Evolutionary conservation across 768 basidiomycete species (phyloP).

Genomic region (Lactifluus volemus): DNA sequence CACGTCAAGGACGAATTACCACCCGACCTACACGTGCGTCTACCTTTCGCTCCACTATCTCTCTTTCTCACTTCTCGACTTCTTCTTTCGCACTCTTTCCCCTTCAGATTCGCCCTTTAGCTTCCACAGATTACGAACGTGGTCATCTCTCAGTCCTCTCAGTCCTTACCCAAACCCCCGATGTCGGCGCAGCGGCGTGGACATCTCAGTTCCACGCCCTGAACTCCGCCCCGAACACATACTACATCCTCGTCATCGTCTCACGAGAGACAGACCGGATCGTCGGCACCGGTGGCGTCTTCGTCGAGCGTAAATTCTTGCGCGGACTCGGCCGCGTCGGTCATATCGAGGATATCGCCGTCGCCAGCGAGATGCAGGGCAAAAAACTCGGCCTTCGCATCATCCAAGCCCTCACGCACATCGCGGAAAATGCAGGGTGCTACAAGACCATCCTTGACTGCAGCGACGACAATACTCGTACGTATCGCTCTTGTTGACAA

Average conservation of each 20-base stretch:
- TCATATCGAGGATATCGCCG: conserved; percentile 97
- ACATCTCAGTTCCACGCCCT: conserved; percentile 55
- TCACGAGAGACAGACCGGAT: conserved; percentile 66
- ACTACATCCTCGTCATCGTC: conserved; percentile 82
- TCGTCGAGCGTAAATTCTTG: conserved; percentile 93
- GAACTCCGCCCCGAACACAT: conserved; percentile 48
- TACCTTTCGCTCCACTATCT: too few relatives aligned
- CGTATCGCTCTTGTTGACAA: conserved; percentile 29
- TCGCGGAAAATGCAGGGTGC: conserved; percentile 72
- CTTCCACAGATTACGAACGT: conserved; percentile 72
- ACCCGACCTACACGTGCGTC: conserved; percentile 55
- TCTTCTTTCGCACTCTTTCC: neutral
- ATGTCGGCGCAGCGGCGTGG: conserved; percentile 63
- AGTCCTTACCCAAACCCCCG: conserved; percentile 61
- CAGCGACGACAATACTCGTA: conserved; percentile 83
- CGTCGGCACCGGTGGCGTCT: conserved; percentile 73
- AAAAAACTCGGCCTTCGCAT: conserved; percentile 84
- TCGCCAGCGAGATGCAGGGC: conserved; percentile 81
- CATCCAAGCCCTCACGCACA: conserved; percentile 75
- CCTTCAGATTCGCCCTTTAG: conserved; percentile 78
- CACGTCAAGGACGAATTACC: conserved; percentile 55
- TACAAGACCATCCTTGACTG: conserved; percentile 99
- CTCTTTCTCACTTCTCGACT: too few relatives aligned
- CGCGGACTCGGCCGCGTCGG: conserved; percentile 79
- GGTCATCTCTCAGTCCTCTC: conserved; percentile 79